These are phyloP conservation scores for Prototheca cutis DNA, from an alignment of 163 green algal species.

Conservation along the genomic window DNA sequence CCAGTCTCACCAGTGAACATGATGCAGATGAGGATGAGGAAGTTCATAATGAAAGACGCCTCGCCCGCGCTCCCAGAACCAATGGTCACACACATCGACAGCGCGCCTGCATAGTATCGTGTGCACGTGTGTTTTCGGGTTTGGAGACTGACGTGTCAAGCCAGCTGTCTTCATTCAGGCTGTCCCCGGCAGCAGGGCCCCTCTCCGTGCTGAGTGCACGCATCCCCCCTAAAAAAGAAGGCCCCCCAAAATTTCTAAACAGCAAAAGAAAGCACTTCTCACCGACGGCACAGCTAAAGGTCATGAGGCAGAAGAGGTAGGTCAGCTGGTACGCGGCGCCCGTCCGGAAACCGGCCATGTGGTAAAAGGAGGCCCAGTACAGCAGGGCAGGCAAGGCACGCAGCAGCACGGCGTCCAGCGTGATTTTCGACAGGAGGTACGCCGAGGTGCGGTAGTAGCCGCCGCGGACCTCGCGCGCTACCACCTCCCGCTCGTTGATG, in stretches of 20 bases:
- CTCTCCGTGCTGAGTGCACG: no score
- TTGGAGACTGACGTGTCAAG: no score
- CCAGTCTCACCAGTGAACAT: slow-evolving; percentile 17
- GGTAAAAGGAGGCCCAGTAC: slow-evolving; percentile 49
- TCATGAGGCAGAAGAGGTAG: slow-evolving; percentile 42
- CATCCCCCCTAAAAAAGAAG: no score
- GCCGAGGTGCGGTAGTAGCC: slow-evolving; percentile 44
- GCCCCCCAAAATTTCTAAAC: no score
- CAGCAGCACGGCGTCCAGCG: slow-evolving; percentile 58
- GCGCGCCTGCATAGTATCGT: slow-evolving; percentile 13
- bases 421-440: slow-evolving; percentile 49
- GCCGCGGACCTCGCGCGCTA: slow-evolving; percentile 40
- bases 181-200: no score
- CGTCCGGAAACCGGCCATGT: slow-evolving; percentile 38
- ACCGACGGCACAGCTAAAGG: slow-evolving; percentile 42
- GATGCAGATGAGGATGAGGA: slow-evolving; percentile 33
- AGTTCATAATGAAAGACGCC: slow-evolving; percentile 37
- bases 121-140: no score
- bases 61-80: slow-evolving; percentile 23
- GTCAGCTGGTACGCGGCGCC: slow-evolving; percentile 27
- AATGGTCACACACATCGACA: slow-evolving; percentile 44
- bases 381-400: slow-evolving; percentile 50
- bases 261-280: background rate
- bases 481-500: slow-evolving; percentile 44
- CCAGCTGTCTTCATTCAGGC: no score